Evolutionary conservation across 2,329 filamentous ascomycete species (phyloP), one percentile per base, ranked within the genome.

Genomic region (Periconia digitata): DNA sequence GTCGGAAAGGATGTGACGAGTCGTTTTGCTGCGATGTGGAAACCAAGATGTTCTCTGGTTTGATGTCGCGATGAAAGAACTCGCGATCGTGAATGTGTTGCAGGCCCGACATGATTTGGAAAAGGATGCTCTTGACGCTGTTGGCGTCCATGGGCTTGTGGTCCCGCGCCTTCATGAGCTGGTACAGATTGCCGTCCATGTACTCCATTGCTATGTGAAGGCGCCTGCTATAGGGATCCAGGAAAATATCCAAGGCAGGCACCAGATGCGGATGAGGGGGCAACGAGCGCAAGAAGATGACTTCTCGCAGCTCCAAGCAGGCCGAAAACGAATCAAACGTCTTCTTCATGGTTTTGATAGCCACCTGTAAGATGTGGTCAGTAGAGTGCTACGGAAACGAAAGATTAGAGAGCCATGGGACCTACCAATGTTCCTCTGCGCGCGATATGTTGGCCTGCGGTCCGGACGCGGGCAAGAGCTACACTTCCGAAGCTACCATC

Each of bases 331-430:
- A 95, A 62, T 97, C 92, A 64, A 97, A 99, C 0, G 88, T 92
- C 83, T 99, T 99, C 81, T 99, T 99, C 94, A 99, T 99, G 6
- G 94, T 97, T 76, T 99, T 99, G 76, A 99, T 96, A 37, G 94
- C 94, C 64, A 99, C 89, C 94, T 97, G 50, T 47, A 44, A 56
- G 50, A 51, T 36, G 62, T 5, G 8, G n/a, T 62, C 58, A 65
- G 60, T 56, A 36, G n/a, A n/a, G n/a, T 12, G 40, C 23, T 51
- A 45, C 50, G 44, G 44, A n/a, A n/a, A n/a, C n/a, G n/a, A n/a
- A n/a, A n/a, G n/a, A n/a, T n/a, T n/a, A n/a, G n/a, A n/a, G n/a
- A n/a, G n/a, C n/a, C 46, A 45, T 47, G 40, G 79, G 86, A 80
- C 66, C 16, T 85, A 97, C 92, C 79, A 97, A 84, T 49, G 92